Evolutionary conservation across 129 eudicot genomes (phyloP).

Genomic region (Deinandra increscens): DNA sequence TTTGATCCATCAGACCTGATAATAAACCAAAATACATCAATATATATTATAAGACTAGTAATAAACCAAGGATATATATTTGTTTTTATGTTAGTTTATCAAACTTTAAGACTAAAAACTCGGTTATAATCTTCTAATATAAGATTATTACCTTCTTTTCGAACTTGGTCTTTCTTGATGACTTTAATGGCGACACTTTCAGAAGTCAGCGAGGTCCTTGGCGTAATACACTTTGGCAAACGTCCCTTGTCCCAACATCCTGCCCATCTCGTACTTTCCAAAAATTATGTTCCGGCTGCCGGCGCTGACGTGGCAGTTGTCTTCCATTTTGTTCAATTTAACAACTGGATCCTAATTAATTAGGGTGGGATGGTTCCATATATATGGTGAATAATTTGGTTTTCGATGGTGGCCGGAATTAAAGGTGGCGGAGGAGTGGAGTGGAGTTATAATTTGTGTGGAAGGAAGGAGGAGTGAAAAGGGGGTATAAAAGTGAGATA

Average conservation of each 20-base stretch:
- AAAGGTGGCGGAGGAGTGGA: too few relatives aligned
- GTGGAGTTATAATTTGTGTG: too few relatives aligned
- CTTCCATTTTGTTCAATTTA: slow-evolving; percentile 22
- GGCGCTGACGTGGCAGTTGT: background rate
- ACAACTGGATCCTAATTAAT: background rate
- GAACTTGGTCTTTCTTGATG: slow-evolving; percentile 64
- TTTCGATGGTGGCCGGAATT: too few relatives aligned
- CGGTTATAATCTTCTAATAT: too few relatives aligned
- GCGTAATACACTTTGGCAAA: slow-evolving; percentile 85
- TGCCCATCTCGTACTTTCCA: slow-evolving; percentile 85
- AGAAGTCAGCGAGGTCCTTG: slow-evolving; percentile 35
- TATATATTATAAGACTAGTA: too few relatives aligned
- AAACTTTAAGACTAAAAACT: too few relatives aligned
- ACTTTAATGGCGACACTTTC: slow-evolving; percentile 85
- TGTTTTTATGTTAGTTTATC: too few relatives aligned
- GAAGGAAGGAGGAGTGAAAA: background rate
- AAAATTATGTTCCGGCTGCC: slow-evolving; percentile 42
- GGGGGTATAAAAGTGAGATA: slow-evolving; percentile 12
- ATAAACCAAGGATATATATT: too few relatives aligned
- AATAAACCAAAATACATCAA: background rate
- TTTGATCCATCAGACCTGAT: slow-evolving; percentile 62
- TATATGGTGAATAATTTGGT: too few relatives aligned
- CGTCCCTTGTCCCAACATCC: slow-evolving; percentile 78
- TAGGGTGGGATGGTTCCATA: background rate
- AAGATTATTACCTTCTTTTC: slow-evolving; percentile 60